A percentile compares a stretch with the other conserved stretches of the same genome.
Conservation (phyloP, 352 stramenopile genomes). For the Globisporangium heterothallicum region DNA sequence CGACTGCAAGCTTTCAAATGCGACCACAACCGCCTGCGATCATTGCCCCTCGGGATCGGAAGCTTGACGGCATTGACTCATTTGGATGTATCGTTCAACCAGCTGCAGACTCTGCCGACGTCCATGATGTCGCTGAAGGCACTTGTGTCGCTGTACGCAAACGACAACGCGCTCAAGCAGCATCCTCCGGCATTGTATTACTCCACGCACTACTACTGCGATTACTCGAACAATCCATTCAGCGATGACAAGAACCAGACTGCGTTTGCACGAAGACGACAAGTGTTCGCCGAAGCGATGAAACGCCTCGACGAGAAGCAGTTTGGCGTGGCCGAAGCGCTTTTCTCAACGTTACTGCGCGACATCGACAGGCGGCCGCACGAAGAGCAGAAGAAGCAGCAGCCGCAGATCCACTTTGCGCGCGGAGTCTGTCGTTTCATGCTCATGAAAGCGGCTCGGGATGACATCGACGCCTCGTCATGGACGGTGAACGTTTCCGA, state of each 20-base stretch:
- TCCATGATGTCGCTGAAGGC: slow-evolving; percentile 33
- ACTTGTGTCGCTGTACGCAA: slow-evolving; percentile 38
- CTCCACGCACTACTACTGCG: slow-evolving; percentile 28
- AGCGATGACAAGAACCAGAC: slow-evolving; percentile 1
- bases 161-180: slow-evolving; percentile 36
- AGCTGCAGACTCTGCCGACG: slow-evolving; percentile 36
- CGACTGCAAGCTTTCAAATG: slow-evolving; percentile 30
- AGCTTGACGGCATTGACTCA: slow-evolving; percentile 28
- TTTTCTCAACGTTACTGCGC: slow-evolving; percentile 26
- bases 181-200: slow-evolving; percentile 23
- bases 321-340: slow-evolving; percentile 21
- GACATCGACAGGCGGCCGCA: slow-evolving; percentile 14
- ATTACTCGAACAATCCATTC: slow-evolving; percentile 71
- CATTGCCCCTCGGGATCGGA: slow-evolving; percentile 31
- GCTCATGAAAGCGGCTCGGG: slow-evolving; percentile 17
- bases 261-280: background rate
- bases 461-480: slow-evolving; percentile 19
- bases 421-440: slow-evolving; percentile 45
- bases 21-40: slow-evolving; percentile 29
- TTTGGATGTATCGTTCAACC: slow-evolving; percentile 45
- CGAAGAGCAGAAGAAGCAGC: slow-evolving; percentile 17
- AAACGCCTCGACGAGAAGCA: slow-evolving; percentile 23
- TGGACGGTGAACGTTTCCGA: slow-evolving; percentile 16
- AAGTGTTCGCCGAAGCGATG: slow-evolving; percentile 16
- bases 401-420: slow-evolving; percentile 27